phyloP scores from a whole-genome alignment of 192 early-diverging fungal species.

The Entomortierella beljakovae region DNA sequence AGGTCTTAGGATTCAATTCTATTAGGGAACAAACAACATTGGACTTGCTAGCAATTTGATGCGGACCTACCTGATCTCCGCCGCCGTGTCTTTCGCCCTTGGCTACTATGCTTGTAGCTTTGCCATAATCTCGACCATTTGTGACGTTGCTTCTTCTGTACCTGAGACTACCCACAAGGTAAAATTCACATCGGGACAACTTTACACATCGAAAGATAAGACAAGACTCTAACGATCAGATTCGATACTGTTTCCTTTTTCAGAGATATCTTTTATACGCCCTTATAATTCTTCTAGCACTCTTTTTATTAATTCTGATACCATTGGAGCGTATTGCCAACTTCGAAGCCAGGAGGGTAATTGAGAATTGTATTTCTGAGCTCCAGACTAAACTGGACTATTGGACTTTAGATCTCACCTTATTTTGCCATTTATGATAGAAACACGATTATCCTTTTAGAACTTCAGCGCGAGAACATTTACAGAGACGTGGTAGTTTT shows the following conservation, averaged over 20 bases:
- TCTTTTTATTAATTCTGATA: slow-evolving; percentile 57
- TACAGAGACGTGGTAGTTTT: slow-evolving; percentile 60
- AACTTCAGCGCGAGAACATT: slow-evolving; percentile 60
- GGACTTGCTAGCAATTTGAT: slow-evolving; percentile 11
- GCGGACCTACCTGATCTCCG: slow-evolving; percentile 53
- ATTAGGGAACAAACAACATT: background rate
- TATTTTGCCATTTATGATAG: slow-evolving; percentile 9
- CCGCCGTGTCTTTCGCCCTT: slow-evolving; percentile 41
- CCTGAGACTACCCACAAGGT: slow-evolving; percentile 52
- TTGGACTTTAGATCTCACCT: background rate
- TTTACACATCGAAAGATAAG: too few species aligned
- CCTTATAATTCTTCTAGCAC: slow-evolving; percentile 45
- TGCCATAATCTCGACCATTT: slow-evolving; percentile 49
- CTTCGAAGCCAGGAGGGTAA: slow-evolving; percentile 59
- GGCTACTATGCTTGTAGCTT: slow-evolving; percentile 56
- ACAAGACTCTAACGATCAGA: background rate
- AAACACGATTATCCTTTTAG: slow-evolving; percentile 59
- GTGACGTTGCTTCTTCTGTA: slow-evolving; percentile 47
- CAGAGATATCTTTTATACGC: slow-evolving; percentile 58
- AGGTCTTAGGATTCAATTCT: background rate
- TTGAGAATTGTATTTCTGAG: background rate
- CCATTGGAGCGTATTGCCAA: slow-evolving; percentile 60
- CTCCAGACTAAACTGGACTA: too few species aligned
- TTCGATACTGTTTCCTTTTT: background rate
- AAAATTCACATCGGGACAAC: too few species aligned